A percentile compares a stretch with the other conserved stretches of the same genome.
Conservation (phyloP, 257 asterid species). For the Ajuga chamaepitys region DNA sequence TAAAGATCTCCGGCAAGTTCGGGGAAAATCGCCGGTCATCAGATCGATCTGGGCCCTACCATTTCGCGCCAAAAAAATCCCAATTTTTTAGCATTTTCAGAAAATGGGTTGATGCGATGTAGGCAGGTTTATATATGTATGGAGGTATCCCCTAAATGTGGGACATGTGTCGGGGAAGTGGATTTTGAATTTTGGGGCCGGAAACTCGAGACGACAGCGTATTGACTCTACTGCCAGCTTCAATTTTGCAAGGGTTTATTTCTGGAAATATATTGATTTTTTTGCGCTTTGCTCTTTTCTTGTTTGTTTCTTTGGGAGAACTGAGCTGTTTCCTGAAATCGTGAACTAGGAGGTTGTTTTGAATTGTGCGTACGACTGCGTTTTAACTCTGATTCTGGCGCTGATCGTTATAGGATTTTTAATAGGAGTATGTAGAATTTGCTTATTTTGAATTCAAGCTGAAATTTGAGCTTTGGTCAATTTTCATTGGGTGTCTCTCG, state of each 20-base stretch:
- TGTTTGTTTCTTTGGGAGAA: constrained; percentile 12
- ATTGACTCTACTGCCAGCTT: constrained; percentile 20
- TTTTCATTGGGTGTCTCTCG: background rate
- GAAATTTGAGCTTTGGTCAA: constrained; percentile 4
- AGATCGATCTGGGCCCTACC: constrained; percentile 54
- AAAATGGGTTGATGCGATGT: constrained; percentile 20
- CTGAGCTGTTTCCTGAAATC: constrained; percentile 19
- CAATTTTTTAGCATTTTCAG: background rate
- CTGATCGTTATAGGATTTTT: background rate
- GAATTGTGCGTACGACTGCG: constrained; percentile 8
- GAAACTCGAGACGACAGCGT: constrained; percentile 32
- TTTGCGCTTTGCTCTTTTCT: background rate
- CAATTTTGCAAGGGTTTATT: constrained; percentile 13
- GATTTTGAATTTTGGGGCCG: constrained; percentile 42
- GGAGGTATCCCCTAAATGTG: constrained; percentile 29
- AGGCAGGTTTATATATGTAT: constrained; percentile 4
- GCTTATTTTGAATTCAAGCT: background rate
- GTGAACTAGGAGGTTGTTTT: constrained; percentile 3
- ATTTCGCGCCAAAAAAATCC: constrained; percentile 33
- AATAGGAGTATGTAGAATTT: background rate
- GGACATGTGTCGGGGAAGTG: constrained; percentile 41
- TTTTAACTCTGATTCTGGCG: background rate
- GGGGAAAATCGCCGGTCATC: constrained; percentile 49
- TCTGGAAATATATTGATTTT: constrained; percentile 10
- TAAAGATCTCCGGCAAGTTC: constrained; percentile 52